These are phyloP conservation scores for Pyrenophora tritici-repentis DNA, from an alignment of 2,329 filamentous ascomycete species.

Conservation along the genomic window DNA sequence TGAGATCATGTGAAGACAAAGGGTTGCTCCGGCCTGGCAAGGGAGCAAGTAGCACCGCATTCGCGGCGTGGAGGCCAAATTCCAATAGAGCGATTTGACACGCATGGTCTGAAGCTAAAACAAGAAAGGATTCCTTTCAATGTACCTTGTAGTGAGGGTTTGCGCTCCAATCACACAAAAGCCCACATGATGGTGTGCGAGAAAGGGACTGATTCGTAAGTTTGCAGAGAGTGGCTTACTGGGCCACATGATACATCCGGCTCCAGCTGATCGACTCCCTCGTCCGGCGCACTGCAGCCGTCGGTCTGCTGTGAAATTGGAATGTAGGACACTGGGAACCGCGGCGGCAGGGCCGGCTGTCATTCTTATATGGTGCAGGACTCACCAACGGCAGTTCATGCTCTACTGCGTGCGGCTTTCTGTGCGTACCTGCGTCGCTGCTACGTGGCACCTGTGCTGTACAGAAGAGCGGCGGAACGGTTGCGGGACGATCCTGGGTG, in stretches of 20 bases:
- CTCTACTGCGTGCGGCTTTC: slow-evolving; percentile 33
- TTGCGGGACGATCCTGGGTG: slow-evolving; percentile 46
- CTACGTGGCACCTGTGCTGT: slow-evolving; percentile 47
- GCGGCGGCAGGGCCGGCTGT: slow-evolving; percentile 16
- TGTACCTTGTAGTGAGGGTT: slow-evolving; percentile 40
- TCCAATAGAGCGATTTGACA: slow-evolving; percentile 31
- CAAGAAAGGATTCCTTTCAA: slow-evolving; percentile 41
- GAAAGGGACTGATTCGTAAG: slow-evolving; percentile 45
- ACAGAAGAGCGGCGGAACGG: slow-evolving; percentile 42
- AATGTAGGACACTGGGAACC: slow-evolving; percentile 22
- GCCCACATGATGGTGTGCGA: slow-evolving; percentile 43
- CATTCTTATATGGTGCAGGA: slow-evolving; percentile 32
- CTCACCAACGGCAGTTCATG: slow-evolving; percentile 28
- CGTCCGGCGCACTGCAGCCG: slow-evolving; percentile 33
- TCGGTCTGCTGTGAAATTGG: slow-evolving; percentile 24
- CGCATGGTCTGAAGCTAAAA: slow-evolving; percentile 45
- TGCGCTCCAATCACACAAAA: slow-evolving; percentile 39
- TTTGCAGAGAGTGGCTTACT: slow-evolving; percentile 44
- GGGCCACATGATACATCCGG: slow-evolving; percentile 42
- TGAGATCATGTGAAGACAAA: slow-evolving; percentile 43
- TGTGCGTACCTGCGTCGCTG: slow-evolving; percentile 41
- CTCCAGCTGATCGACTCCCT: slow-evolving; percentile 46
- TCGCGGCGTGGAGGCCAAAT: slow-evolving; percentile 36
- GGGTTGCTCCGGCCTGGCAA: slow-evolving; percentile 22
- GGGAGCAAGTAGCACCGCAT: slow-evolving; percentile 31